Conservation (phyloP, 2,329 filamentous ascomycete genomes). For the Sporothrix luriei region DNA sequence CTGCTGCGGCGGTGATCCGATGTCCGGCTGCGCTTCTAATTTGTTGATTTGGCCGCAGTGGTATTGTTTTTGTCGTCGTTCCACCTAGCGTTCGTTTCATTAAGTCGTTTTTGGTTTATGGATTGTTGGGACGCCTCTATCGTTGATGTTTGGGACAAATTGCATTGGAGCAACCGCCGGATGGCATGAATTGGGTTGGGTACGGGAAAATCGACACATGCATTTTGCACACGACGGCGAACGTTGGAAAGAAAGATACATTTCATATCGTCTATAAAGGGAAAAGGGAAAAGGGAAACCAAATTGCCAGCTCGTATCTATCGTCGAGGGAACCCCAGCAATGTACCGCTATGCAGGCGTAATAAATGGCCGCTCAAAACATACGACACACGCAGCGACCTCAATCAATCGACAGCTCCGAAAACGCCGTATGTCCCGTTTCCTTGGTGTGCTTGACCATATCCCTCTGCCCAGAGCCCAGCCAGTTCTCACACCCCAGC, state of each 20-base stretch:
- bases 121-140: background rate
- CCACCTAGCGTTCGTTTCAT: background rate
- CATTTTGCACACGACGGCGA: no score
- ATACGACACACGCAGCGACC: background rate
- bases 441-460: constrained; percentile 64
- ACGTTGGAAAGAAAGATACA: background rate
- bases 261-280: no score
- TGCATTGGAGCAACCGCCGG: constrained; percentile 4
- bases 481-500: constrained; percentile 60
- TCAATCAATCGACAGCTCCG: constrained; percentile 39
- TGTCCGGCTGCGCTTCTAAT: background rate
- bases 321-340: background rate
- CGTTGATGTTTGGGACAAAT: background rate
- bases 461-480: constrained; percentile 66
- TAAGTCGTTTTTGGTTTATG: background rate
- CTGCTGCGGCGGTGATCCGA: background rate
- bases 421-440: constrained; percentile 59
- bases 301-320: constrained; percentile 4
- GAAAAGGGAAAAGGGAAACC: background rate
- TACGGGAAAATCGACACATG: background rate
- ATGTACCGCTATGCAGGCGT: constrained; percentile 16
- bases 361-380: background rate
- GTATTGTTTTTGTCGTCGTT: background rate
- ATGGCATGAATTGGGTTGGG: background rate
- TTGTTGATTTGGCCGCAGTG: background rate